phyloP scores from a whole-genome alignment of 257 asterid genomes.

The Jaltomata sinuosa region DNA sequence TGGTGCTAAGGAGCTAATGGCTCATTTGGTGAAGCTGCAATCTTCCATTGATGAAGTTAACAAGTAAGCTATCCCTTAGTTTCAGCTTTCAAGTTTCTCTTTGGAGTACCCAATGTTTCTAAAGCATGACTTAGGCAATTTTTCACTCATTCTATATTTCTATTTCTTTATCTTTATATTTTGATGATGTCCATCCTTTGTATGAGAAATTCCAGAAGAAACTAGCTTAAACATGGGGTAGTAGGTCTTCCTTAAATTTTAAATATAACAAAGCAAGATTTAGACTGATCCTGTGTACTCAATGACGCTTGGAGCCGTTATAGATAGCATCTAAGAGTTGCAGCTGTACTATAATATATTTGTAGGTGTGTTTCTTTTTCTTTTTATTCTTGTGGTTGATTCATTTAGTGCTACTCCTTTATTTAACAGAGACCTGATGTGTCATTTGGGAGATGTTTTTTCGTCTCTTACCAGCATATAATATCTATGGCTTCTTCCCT shows the following conservation, averaged over 20 bases:
- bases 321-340: not conserved
- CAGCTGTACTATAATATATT: not conserved
- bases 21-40: constrained; percentile 84
- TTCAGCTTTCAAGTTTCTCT: not conserved
- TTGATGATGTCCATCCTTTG: not conserved
- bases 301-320: not conserved
- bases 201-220: not conserved
- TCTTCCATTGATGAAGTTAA: constrained; percentile 74
- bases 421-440: not conserved
- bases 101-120: not conserved
- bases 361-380: not conserved
- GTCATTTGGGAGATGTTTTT: not conserved
- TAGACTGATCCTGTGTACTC: not conserved
- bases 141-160: not conserved
- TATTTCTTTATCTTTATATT: not conserved
- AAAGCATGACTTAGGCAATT: not conserved
- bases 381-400: not conserved
- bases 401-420: not conserved
- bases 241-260: not conserved
- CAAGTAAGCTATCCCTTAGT: constrained; percentile 30
- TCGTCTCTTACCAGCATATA: not conserved
- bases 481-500: not conserved
- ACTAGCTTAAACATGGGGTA: not conserved
- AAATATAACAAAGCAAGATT: not conserved
- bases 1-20: constrained; percentile 88